These are phyloP conservation scores for Zarea fungicola DNA, from an alignment of 2,329 filamentous ascomycete species.

Conservation along the genomic window DNA sequence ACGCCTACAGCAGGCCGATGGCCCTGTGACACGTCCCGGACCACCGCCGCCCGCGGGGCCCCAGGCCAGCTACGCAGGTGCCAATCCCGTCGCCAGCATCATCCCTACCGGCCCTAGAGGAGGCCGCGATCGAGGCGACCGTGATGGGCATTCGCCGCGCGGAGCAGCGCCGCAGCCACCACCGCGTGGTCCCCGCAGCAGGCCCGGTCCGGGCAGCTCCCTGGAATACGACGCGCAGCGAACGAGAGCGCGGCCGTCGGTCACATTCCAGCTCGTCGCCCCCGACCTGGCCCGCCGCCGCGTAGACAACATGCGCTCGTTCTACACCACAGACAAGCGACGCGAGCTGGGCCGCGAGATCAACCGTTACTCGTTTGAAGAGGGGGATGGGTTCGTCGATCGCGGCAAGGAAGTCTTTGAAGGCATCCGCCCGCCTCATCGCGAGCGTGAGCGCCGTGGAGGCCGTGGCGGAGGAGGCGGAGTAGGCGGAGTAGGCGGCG, in stretches of 20 bases:
- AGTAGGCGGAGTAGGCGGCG: slow-evolving; percentile 19
- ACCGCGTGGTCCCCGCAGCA: background rate
- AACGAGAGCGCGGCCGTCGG: slow-evolving; percentile 37
- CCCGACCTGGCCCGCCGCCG: slow-evolving; percentile 60
- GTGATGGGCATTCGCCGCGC: background rate
- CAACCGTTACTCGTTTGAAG: slow-evolving; percentile 70
- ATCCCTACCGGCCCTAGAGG: slow-evolving; percentile 2
- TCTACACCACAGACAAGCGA: slow-evolving; percentile 38
- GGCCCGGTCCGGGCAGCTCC: slow-evolving; percentile 6
- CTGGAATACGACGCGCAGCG: slow-evolving; percentile 14
- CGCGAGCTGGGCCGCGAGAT: slow-evolving; percentile 44
- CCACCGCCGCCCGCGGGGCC: slow-evolving; percentile 7
- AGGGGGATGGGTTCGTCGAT: slow-evolving; percentile 62
- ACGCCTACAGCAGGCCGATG: slow-evolving; percentile 35
- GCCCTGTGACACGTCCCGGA: background rate
- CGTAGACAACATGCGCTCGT: slow-evolving; percentile 49
- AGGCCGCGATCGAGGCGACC: background rate
- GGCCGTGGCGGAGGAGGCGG: slow-evolving; percentile 24
- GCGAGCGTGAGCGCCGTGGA: slow-evolving; percentile 33
- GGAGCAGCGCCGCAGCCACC: background rate
- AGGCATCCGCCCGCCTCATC: slow-evolving; percentile 56
- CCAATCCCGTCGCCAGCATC: background rate
- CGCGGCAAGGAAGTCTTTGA: slow-evolving; percentile 65
- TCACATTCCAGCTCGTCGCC: slow-evolving; percentile 53
- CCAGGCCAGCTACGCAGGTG: background rate